A percentile compares a stretch with the other conserved stretches of the same genome.
phyloP scores from a whole-genome alignment of 805 yeast species.

The Saturnispora mendoncae region DNA sequence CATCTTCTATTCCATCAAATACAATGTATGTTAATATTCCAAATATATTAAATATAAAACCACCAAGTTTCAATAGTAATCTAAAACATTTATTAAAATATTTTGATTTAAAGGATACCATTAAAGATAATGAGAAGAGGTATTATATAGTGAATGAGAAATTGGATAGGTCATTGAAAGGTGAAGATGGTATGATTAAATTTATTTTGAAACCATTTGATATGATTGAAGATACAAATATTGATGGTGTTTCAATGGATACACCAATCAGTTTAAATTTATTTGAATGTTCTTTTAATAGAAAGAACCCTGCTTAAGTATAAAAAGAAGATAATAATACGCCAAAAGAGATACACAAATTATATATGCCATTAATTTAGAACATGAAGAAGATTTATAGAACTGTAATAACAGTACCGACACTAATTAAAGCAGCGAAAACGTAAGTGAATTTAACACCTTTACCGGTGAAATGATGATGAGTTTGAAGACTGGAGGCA shows the following conservation, averaged over 20 bases:
- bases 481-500: constrained; percentile 21
- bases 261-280: constrained; percentile 44
- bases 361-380: too few species aligned
- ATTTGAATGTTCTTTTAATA: constrained; percentile 44
- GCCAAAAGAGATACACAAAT: too few species aligned
- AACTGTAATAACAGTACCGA: constrained; percentile 23
- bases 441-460: constrained; percentile 24
- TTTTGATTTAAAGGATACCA: constrained; percentile 20
- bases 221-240: constrained; percentile 48
- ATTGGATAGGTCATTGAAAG: constrained; percentile 14
- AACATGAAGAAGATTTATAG: not conserved
- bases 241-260: constrained; percentile 40
- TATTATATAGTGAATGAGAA: constrained; percentile 19
- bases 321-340: too few species aligned
- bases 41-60: constrained; percentile 23
- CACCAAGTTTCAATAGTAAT: constrained; percentile 28
- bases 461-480: constrained; percentile 23
- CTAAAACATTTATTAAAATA: constrained; percentile 20
- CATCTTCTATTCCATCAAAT: not conserved
- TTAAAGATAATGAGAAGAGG: constrained; percentile 17
- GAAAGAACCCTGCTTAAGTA: constrained; percentile 32
- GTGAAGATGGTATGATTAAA: constrained; percentile 23
- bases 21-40: constrained; percentile 11
- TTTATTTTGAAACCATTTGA: constrained; percentile 44
- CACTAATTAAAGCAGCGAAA: constrained; percentile 23